Base-by-base conservation (phyloP, 352 stramenopile genomes). In the Hyaloperonospora arabidopsidis region DNA sequence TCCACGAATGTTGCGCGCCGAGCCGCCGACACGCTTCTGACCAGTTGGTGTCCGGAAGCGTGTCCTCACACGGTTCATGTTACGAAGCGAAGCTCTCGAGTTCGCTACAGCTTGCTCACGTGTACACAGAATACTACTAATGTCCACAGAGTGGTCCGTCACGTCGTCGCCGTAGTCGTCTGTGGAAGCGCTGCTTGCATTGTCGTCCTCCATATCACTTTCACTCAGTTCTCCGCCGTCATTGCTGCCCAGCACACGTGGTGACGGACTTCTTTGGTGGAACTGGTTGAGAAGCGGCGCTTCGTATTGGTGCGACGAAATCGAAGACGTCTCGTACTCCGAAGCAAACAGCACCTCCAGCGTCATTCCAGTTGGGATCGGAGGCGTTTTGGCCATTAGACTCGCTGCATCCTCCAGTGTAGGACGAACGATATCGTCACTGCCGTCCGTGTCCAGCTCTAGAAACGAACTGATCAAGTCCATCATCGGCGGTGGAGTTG, bases 391-490 rank as follows among this genome's bases (percentile, higher is more conserved):
- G 0, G 68, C 63, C 32, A 74, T 57, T 10, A 80, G 48, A 56
- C 44, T 65, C 17, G 63, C 49, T 12, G 49, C 45, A 15, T 79
- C 68, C 21, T 81, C 71, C 14, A 79, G 58, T 25, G 74, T 78
- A 45, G 73, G 61, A 15, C 71, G 58, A 29, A 69, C 50, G 36
- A 72, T 59, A 1, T 72, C 69, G 51, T 84, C 74, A 21, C 40
- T 63, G 8, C 36, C 62, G 25, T 84, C 61, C 48, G 74, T 84
- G 64, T 84, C 74, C 1, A 79, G 61, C 34, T 72, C 60, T 7
- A 84, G 46, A 47, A 84, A 81, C 52, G 74, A 84, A 51, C 74
- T 70, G 41, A 57, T 57, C 52, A 76, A 49, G 32, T 72, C 65
- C 25, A 72, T 59, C 29, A 77, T 63, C 8, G 63, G 48, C 32